A percentile compares a stretch with the other conserved stretches of the same genome.
Conservation (phyloP, 139 green algal genomes). For the Chlamydomonas schloesseri region DNA sequence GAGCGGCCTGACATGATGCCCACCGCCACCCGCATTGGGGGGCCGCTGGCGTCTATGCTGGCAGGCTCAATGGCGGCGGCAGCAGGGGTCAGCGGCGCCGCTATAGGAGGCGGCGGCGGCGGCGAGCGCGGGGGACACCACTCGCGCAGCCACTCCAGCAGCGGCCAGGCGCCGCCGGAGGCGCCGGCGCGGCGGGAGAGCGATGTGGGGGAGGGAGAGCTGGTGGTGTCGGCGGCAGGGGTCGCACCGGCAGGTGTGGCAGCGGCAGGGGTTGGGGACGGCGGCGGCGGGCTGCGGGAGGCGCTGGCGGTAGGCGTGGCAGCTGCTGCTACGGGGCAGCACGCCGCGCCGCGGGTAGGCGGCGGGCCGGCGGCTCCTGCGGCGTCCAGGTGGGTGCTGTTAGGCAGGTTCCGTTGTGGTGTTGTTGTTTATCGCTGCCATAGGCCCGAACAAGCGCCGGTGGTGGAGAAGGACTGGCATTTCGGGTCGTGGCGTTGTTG, state of each 20-base stretch:
- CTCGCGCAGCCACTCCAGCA: slow-evolving; percentile 3
- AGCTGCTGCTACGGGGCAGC: too few relatives aligned
- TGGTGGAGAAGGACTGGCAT: too few relatives aligned
- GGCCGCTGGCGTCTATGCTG: background rate
- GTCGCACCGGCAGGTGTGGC: background rate
- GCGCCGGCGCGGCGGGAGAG: background rate
- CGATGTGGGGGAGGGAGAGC: background rate
- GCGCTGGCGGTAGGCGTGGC: background rate
- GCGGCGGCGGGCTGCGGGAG: background rate
- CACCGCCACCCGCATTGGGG: slow-evolving; percentile 1
- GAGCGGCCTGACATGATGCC: slow-evolving; percentile 47
- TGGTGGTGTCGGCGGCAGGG: background rate
- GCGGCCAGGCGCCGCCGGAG: background rate
- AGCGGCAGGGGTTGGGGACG: background rate
- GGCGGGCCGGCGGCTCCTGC: too few relatives aligned
- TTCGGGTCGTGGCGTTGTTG: too few relatives aligned
- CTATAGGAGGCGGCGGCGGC: too few relatives aligned
- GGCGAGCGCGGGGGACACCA: background rate
- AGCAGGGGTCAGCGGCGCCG: background rate
- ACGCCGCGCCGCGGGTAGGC: background rate
- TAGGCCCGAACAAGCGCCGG: too few relatives aligned
- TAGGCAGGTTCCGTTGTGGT: too few relatives aligned
- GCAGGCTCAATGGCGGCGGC: background rate
- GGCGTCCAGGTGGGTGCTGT: background rate
- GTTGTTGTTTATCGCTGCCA: too few relatives aligned